Evolutionary conservation across 768 basidiomycete species (phyloP).

Genomic region (Galerina marginata): DNA sequence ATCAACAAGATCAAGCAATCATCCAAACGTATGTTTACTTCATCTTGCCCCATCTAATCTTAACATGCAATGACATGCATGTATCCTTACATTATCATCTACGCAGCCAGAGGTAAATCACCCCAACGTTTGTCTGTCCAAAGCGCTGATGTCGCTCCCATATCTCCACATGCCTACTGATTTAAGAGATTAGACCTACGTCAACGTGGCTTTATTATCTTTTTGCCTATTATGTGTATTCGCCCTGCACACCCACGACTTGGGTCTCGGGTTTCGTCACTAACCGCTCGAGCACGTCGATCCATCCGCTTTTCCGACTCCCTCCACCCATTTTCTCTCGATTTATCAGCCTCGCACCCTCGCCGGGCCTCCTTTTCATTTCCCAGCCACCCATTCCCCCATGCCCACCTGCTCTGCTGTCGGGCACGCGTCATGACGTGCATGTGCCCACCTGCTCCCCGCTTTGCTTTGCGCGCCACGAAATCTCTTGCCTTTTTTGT

Average conservation of each 20-base stretch:
- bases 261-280: not conserved
- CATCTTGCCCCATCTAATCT: too few species aligned
- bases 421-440: not conserved
- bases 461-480: not conserved
- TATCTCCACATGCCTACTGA: slow-evolving; percentile 3
- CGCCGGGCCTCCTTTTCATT: slow-evolving; percentile 3
- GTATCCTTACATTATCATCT: too few species aligned
- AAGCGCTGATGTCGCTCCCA: slow-evolving; percentile 2
- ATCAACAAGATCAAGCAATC: too few species aligned
- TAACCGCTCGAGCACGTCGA: slow-evolving; percentile 1
- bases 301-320: slow-evolving; percentile 1
- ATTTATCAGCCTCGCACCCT: not conserved
- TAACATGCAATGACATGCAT: too few species aligned
- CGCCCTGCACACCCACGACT: not conserved
- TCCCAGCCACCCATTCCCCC: slow-evolving; percentile 7
- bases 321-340: not conserved
- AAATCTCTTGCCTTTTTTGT: slow-evolving; percentile 3
- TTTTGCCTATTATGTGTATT: not conserved
- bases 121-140: not conserved
- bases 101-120: not conserved
- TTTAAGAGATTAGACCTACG: not conserved
- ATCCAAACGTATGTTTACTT: too few species aligned
- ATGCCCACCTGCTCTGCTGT: not conserved
- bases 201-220: not conserved
- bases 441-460: too few species aligned